Evolutionary conservation across 1,284 basidiomycete genomes (phyloP), one percentile per base, ranked within the genome.

Genomic region (Sanghuangporus baumii): DNA sequence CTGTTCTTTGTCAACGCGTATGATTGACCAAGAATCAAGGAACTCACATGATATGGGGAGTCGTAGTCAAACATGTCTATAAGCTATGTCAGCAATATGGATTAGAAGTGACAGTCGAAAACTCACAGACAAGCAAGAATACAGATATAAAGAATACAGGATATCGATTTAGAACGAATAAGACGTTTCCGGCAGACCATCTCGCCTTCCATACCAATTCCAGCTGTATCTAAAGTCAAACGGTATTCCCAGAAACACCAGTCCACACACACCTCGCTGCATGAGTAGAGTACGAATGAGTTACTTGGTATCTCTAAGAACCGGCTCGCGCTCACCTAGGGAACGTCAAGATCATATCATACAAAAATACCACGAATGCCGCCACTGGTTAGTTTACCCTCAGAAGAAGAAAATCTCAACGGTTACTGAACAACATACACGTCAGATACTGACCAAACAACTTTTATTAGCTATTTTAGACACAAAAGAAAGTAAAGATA

Each of bases 161-260:
- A 55, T 63, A 63, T 14, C 58, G 48, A 40, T 60, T 60, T 8
- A 60, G n/a, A 31, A 63, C 43, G 52, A 59, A 63, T 31, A 63
- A 34, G 5, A 60, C 31, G 48, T 63, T 63, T 31, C 57, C 62
- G 3, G 48, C 41, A 6, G 57, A 55, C 62, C 57, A 63, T 36
- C 46, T 54, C 36, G 62, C 51, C 4, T 47, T 55, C 62, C 62
- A 63, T 9, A 60, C 50, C 18, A 60, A 36, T 38, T 60, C 52
- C 16, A 60, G 26, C 62, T 63, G 20, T 37, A 18, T 36, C 52
- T 16, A 16, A 36, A 31, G 20, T 20, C 36, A 40, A 16, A 50
- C 34, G 34, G 58, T 38, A 47, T 63, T 46, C 38, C 14, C 43
- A 37, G 55, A 50, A n/a, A 18, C 26, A 26, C 16, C 20, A 46